Evolutionary conservation across 495 filamentous ascomycete species (phyloP), one percentile per base, ranked within the genome.

Genomic region (Chaetomium cochliodes): DNA sequence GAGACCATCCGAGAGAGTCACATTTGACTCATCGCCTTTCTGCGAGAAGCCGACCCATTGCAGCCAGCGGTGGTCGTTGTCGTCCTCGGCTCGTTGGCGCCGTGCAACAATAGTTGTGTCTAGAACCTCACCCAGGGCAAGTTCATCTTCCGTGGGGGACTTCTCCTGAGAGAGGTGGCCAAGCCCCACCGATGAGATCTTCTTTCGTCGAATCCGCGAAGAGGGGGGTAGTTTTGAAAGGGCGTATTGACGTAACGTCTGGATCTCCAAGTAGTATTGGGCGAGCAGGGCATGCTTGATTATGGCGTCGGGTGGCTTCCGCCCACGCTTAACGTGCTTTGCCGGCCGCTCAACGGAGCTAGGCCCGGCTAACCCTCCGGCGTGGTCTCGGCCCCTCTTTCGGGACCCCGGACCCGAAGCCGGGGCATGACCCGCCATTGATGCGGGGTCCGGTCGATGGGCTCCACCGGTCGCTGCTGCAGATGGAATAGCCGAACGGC

Each of bases 181-280:
- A 60, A 61, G 62, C 22, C 82, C 82, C 37, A 81, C 60, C n/a
- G 76, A 75, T 23, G 69, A 57, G 28, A 84, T 76, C 66, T 80
- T 85, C 68, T 76, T 80, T 20, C 76, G 72, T 44, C 78, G 71
- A 46, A 81, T 73, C 49, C 75, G 78, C 44, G 78, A 85, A 16
- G 74, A 71, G 60, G 64, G 30, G 41, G 79, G 79, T 8, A 86
- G 73, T 52, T 74, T 79, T 8, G 70, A 73, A n/a, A 86, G 73
- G 51, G 94, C 79, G 75, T 92, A 93, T 41, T 89, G 80, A 49
- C 92, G 86, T 56, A 98, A 76, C 0, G 88, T 87, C 41, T 86
- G 72, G 16, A 92, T 82, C 37, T 83, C 71, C 4, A 80, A 76
- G 76, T 96, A 97, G 78, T 90, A 96, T 65, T 86, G 81, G 52